Conservation (phyloP, 2,329 filamentous ascomycete species). For the Colletotrichum ledebouriae region DNA sequence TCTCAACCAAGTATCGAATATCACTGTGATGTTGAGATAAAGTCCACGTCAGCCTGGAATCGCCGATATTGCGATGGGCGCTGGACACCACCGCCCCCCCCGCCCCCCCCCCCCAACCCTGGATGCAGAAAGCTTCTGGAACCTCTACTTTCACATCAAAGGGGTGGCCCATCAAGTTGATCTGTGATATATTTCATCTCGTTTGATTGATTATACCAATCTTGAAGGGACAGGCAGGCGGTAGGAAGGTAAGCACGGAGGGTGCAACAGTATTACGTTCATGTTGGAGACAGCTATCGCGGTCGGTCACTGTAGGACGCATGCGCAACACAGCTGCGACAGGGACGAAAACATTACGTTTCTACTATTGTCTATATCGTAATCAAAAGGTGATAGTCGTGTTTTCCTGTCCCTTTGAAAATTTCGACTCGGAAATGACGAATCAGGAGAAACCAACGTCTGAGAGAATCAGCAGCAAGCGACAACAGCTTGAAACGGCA, state of each 20-base stretch:
- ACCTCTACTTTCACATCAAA: neutral
- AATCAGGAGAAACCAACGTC: conserved; percentile 1
- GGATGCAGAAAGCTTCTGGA: neutral
- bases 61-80: conserved; percentile 13
- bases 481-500: neutral
- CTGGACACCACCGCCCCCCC: neutral
- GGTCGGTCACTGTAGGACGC: no score
- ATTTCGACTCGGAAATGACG: neutral
- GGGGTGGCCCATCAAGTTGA: neutral
- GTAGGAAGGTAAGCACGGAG: no score
- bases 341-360: no score
- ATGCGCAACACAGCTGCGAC: no score
- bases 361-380: neutral
- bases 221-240: neutral
- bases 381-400: neutral
- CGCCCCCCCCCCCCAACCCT: neutral
- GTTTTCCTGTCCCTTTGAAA: neutral
- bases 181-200: conserved; percentile 5
- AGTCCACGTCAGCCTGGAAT: neutral
- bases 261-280: no score
- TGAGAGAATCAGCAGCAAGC: conserved; percentile 1
- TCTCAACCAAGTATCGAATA: no score
- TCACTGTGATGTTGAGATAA: neutral
- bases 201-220: conserved; percentile 5
- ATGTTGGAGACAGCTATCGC: no score